Evolutionary conservation across 2,329 filamentous ascomycete species (phyloP).

Genomic region (Microdochium bolleyi): DNA sequence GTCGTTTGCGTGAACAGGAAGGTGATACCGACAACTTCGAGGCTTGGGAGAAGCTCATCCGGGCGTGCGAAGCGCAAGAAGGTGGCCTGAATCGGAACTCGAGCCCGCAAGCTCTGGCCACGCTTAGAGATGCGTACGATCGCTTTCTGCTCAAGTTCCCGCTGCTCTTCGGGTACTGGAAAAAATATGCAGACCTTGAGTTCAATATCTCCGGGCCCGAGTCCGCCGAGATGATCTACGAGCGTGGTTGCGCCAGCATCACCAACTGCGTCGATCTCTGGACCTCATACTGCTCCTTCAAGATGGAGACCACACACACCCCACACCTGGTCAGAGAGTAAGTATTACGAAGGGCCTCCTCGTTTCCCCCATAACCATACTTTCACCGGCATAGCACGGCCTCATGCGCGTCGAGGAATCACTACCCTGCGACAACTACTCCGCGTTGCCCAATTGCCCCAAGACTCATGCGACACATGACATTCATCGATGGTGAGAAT

Average conservation of each 20-base stretch:
- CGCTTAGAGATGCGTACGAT: conserved; percentile 82
- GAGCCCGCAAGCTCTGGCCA: conserved; percentile 83
- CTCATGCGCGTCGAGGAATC: conserved; percentile 10
- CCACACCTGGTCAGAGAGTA: conserved; percentile 98
- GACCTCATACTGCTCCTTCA: conserved; percentile 96
- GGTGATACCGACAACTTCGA: conserved; percentile 85
- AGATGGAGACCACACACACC: conserved; percentile 94
- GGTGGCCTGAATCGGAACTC: conserved; percentile 95
- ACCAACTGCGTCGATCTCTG: conserved; percentile 92
- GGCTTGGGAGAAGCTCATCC: conserved; percentile 86
- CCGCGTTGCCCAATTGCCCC: not conserved
- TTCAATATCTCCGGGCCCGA: conserved; percentile 96
- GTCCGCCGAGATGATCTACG: conserved; percentile 95
- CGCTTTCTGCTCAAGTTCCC: conserved; percentile 92
- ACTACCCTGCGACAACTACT: not conserved
- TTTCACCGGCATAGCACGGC: conserved; percentile 27
- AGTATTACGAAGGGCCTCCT: conserved; percentile 67
- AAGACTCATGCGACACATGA: not conserved
- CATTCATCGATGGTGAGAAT: conserved; percentile 58
- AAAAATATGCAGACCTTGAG: conserved; percentile 96
- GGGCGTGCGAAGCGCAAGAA: conserved; percentile 75
- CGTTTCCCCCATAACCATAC: conserved; percentile 50
- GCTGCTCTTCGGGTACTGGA: conserved; percentile 96
- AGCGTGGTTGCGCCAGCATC: conserved; percentile 89
- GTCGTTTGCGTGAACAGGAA: conserved; percentile 30